Evolutionary conservation across 2,329 filamentous ascomycete species (phyloP).

Genomic region (Talaromyces verruculosus): DNA sequence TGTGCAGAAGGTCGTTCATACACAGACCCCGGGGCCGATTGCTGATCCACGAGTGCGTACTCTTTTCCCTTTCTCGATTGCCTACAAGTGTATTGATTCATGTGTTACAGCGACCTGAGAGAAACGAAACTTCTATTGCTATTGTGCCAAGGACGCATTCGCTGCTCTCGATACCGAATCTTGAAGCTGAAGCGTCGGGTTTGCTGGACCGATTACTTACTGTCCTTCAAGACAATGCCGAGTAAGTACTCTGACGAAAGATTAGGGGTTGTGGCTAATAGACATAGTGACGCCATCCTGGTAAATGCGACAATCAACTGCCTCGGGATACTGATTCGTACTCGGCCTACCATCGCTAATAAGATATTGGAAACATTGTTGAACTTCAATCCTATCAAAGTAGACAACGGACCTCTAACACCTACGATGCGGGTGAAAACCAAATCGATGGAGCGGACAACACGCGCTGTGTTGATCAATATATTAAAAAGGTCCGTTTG

Average conservation of each 20-base stretch:
- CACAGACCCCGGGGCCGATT: conserved; percentile 81
- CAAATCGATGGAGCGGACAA: conserved; percentile 93
- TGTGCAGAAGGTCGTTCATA: conserved; percentile 85
- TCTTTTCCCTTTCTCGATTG: not conserved
- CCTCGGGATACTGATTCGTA: conserved; percentile 77
- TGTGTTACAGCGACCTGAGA: conserved; percentile 60
- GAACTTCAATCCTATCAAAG: conserved; percentile 86
- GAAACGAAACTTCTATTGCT: conserved; percentile 80
- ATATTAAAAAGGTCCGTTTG: conserved; percentile 69
- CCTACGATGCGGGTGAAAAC: conserved; percentile 77
- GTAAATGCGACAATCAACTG: conserved; percentile 91
- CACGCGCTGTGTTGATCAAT: conserved; percentile 78
- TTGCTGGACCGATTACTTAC: conserved; percentile 83
- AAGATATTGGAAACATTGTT: conserved; percentile 84
- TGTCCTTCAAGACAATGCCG: conserved; percentile 81
- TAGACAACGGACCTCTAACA: conserved; percentile 74
- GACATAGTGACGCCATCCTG: conserved; percentile 73
- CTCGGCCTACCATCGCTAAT: conserved; percentile 74
- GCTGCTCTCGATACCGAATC: conserved; percentile 71
- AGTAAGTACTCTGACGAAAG: conserved; percentile 51
- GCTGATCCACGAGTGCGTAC: conserved; percentile 75
- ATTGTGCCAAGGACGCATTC: conserved; percentile 82
- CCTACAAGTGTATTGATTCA: not conserved
- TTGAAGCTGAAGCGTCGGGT: conserved; percentile 91
- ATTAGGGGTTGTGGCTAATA: not conserved